A percentile compares a stretch with the other conserved stretches of the same genome.
Evolutionary conservation across 2,329 filamentous ascomycete genomes (phyloP).

Genomic region (Drechslera avenae): DNA sequence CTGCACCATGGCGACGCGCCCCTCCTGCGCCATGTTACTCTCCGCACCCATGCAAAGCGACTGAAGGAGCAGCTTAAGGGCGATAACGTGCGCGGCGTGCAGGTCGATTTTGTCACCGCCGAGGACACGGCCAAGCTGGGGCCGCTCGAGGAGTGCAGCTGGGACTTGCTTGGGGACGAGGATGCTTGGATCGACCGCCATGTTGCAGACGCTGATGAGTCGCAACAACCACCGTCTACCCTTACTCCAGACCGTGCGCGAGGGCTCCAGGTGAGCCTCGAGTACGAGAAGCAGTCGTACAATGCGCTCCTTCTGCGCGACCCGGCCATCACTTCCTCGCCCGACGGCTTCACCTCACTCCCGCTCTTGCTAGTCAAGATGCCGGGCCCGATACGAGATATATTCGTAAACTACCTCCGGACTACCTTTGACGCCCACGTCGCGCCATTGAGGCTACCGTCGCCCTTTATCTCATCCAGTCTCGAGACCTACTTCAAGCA

Average conservation of each 20-base stretch:
- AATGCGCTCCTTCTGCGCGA: conserved; percentile 57
- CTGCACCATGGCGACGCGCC: conserved; percentile 54
- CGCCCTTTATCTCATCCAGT: conserved; percentile 52
- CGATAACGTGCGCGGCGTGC: conserved; percentile 54
- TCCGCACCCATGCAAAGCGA: conserved; percentile 55
- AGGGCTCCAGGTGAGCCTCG: conserved; percentile 56
- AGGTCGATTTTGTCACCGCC: conserved; percentile 46
- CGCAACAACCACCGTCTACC: conserved; percentile 30
- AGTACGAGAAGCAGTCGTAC: conserved; percentile 57
- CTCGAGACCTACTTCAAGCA: conserved; percentile 64
- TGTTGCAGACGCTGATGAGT: conserved; percentile 40
- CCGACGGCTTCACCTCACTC: conserved; percentile 52
- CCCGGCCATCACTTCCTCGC: conserved; percentile 34
- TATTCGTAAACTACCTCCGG: conserved; percentile 56
- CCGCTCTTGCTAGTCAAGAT: conserved; percentile 59
- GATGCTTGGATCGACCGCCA: conserved; percentile 48
- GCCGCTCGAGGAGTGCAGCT: conserved; percentile 54
- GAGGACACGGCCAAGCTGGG: conserved; percentile 54
- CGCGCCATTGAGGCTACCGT: conserved; percentile 51
- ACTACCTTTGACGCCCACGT: conserved; percentile 58
- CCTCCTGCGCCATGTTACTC: conserved; percentile 44
- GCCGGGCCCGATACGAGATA: conserved; percentile 56
- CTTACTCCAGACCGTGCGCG: conserved; percentile 34
- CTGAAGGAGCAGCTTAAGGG: conserved; percentile 57
- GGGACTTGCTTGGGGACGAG: conserved; percentile 52